Base-by-base conservation (phyloP, 1,284 basidiomycete species). In the Apiotrichum gamsii region DNA sequence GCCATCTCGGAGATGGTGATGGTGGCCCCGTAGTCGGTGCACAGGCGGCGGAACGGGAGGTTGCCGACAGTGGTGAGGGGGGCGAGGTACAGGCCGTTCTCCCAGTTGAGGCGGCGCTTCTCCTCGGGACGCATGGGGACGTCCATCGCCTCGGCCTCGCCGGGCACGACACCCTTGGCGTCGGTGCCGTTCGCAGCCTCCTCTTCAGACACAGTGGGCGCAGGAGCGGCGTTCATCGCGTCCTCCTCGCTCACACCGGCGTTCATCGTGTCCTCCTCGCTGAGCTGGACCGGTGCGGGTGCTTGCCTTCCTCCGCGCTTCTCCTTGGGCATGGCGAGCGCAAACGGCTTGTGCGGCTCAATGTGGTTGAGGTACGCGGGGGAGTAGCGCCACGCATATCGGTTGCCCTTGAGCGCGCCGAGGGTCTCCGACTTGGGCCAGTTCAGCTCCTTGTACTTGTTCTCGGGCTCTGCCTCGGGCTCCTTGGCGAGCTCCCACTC, bases 61-160 rank as follows among this genome's bases (percentile, higher is more conserved):
- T 97, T 97, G 23, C 94, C 93, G 23, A 94, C 90, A 0, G 93
- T 98, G 1, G 94, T 97, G 10, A 98, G 74, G 0, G 94, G 93
- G 0, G 93, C 93, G 2, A 95, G 80, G 72, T 97, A 98, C 2
- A 88, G 85, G 68, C 90, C 88, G 10, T 86, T 87, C 10, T 77
- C 75, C 90, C 91, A 97, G 60, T 88, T 73, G 19, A 98, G 71
- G 23, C 88, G 76, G 64, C 82, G 87, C 76, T 96, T 97, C 74
- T 98, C 94, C 13, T 75, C 68, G 19, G 85, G 82, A 24, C 88
- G 78, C 25, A 82, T 61, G 0, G 82, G 83, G 1, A 68, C 66
- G 39, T 69, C 65, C 35, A 66, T 54, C 5, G 59, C 58, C 47
- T 65, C 68, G 9, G 41, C 49, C 50, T 69, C 62, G 8, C 61